Conservation (phyloP, 768 basidiomycete species). For the Glaciozyma martinii region DNA sequence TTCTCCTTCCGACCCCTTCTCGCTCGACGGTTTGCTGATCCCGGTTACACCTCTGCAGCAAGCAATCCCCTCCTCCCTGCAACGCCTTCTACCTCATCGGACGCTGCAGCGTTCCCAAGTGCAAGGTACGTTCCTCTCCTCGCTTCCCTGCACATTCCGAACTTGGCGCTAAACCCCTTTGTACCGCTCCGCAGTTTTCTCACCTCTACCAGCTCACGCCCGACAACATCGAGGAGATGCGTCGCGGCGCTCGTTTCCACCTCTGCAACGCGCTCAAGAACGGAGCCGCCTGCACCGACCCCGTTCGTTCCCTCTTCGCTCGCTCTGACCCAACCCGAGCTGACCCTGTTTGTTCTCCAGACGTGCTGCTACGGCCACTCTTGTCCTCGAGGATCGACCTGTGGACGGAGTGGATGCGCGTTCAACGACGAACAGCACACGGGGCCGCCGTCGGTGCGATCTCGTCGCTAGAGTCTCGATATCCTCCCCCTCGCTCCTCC, state of each 20-base stretch:
- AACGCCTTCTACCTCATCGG: conserved; percentile 23
- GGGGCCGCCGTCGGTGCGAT: neutral
- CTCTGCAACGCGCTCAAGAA: conserved; percentile 27
- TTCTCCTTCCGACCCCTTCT: neutral
- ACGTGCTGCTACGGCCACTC: conserved; percentile 19
- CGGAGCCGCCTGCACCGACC: conserved; percentile 18
- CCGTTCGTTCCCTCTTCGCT: too few relatives aligned
- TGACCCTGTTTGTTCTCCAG: too few relatives aligned
- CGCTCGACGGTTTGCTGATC: neutral
- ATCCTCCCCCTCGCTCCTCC: too few relatives aligned
- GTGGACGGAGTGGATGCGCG: conserved; percentile 18
- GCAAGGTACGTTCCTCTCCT: neutral
- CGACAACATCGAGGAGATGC: conserved; percentile 21
- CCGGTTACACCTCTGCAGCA: neutral
- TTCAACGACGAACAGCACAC: conserved; percentile 20
- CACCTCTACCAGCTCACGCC: conserved; percentile 23
- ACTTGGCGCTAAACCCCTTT: neutral
- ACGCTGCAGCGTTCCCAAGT: conserved; percentile 21
- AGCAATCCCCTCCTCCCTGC: conserved; percentile 25
- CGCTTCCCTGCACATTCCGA: neutral
- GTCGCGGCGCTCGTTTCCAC: conserved; percentile 23
- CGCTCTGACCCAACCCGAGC: too few relatives aligned
- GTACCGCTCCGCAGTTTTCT: conserved; percentile 16
- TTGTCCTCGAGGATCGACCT: conserved; percentile 23
- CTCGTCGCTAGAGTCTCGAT: neutral